Evolutionary conservation across 768 basidiomycete species (phyloP).

Genomic region (Naematelia aurantialba): DNA sequence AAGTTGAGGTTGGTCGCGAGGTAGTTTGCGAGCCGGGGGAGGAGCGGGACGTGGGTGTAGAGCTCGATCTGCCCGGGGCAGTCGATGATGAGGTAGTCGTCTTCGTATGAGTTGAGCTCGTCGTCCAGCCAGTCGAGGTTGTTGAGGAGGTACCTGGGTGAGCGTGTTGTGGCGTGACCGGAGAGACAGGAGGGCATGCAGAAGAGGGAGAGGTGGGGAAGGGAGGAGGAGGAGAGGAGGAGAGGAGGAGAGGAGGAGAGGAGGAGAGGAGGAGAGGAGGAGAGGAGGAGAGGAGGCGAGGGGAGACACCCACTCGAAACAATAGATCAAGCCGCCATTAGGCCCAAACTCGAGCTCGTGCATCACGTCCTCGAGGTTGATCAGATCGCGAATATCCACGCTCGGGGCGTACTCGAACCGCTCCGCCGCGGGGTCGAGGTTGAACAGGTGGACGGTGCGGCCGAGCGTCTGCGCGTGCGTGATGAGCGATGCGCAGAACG

Average conservation of each 20-base stretch:
- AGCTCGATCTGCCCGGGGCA: constrained; percentile 79
- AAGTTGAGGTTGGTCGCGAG: constrained; percentile 70
- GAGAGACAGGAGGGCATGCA: background rate
- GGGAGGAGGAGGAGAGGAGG: constrained; percentile 49
- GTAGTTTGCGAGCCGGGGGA: constrained; percentile 73
- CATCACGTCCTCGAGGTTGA: constrained; percentile 95
- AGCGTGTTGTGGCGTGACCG: too few species aligned
- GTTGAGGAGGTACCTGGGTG: constrained; percentile 89
- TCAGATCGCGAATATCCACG: constrained; percentile 89
- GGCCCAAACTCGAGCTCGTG: constrained; percentile 89
- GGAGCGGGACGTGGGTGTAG: constrained; percentile 96
- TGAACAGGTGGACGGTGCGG: constrained; percentile 85
- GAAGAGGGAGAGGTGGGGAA: background rate
- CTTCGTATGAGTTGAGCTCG: constrained; percentile 86
- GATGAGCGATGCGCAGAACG: constrained; percentile 80
- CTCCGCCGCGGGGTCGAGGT: constrained; percentile 92
- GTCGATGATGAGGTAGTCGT: constrained; percentile 70
- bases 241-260: constrained; percentile 2
- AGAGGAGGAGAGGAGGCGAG: background rate
- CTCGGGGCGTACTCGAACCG: constrained; percentile 88
- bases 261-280: background rate
- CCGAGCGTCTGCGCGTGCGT: constrained; percentile 80
- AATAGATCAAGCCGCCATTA: constrained; percentile 94
- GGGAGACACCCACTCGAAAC: constrained; percentile 81
- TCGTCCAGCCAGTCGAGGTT: constrained; percentile 99